Base-by-base conservation (phyloP, 1,139 yeast species). In the Diutina pseudorugosa region DNA sequence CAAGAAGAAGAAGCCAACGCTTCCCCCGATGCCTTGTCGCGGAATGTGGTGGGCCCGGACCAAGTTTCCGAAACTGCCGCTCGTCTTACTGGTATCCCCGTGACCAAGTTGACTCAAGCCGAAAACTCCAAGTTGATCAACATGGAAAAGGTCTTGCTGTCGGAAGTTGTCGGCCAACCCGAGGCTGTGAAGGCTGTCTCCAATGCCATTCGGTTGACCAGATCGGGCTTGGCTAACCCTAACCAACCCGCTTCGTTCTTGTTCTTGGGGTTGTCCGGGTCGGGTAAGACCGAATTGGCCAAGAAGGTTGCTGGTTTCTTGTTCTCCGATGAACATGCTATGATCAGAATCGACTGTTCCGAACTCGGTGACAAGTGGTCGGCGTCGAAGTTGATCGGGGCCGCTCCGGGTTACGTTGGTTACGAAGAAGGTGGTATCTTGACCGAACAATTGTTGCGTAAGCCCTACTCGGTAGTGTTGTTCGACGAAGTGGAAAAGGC, bases 401-500 rank as follows among this genome's bases (percentile, higher is more conserved):
- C 98, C 30, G 95, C 98, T 4, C 97, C 98, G 1, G 98, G 99
- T 62, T 94, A 93, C 65, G 88, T 93, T 61, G 99, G 99, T 47
- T 93, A 88, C 65, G 98, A 91, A 67, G 97, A 93, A 67, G 98
- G 98, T 66, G 98, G 98, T 60, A 81, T 91, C 60, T 77, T 93
- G 60, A 93, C 98, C 2, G 96, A 93, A 63, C 95, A 94, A 56
- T 76, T 93, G 56, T 77, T 89, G 56, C 81, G 97, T 65, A 83
- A 86, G 57, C 98, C 99, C 53, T 94, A 93, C 72, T 87, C 98
- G 4, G 98, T 94, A 27, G 79, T 93, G 33, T 75, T 93, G 58
- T 93, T 93, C 63, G 98, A 93, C 71, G 98, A 93, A 70, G 95
- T 93, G 54, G 98, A 93, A 65, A 93, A 93, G 70, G 99, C 98